These are phyloP conservation scores for Kazachstania martiniae DNA, from an alignment of 805 yeast genomes.

Conservation along the genomic window DNA sequence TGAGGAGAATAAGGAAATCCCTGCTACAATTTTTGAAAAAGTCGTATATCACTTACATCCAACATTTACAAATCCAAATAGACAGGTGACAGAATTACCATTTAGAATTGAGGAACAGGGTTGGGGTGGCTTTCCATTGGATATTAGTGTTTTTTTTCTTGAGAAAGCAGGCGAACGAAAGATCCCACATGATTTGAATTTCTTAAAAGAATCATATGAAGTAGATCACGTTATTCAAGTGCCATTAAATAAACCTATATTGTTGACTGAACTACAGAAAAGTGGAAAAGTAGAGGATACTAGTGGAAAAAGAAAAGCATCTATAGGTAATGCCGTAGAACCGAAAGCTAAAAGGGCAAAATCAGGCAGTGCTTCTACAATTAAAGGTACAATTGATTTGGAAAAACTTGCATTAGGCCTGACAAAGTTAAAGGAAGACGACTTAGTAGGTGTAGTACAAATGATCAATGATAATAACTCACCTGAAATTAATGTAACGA, in stretches of 20 bases:
- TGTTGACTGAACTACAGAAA: constrained; percentile 64
- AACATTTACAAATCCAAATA: constrained; percentile 81
- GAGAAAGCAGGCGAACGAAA: constrained; percentile 88
- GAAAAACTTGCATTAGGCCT: constrained; percentile 85
- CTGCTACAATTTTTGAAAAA: constrained; percentile 86
- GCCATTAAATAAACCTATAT: constrained; percentile 64
- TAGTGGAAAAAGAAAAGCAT: constrained; percentile 18
- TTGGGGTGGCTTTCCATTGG: constrained; percentile 96
- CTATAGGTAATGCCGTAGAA: constrained; percentile 17
- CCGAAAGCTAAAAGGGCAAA: constrained; percentile 42
- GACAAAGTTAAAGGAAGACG: constrained; percentile 84
- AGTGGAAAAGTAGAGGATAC: constrained; percentile 69
- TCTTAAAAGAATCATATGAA: constrained; percentile 63
- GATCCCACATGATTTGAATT: constrained; percentile 82
- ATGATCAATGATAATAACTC: constrained; percentile 97
- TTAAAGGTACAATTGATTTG: constrained; percentile 71
- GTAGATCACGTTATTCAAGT: constrained; percentile 69
- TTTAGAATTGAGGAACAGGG: constrained; percentile 87
- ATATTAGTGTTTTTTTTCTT: constrained; percentile 63
- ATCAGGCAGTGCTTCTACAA: constrained; percentile 32
- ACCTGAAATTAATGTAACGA: constrained; percentile 89
- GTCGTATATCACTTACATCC: constrained; percentile 93
- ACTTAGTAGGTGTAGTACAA: constrained; percentile 86
- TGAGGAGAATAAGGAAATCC: constrained; percentile 67
- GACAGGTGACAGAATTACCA: constrained; percentile 74